phyloP scores from a whole-genome alignment of 257 asterid genomes.

The Fraxinus cuspidata region DNA sequence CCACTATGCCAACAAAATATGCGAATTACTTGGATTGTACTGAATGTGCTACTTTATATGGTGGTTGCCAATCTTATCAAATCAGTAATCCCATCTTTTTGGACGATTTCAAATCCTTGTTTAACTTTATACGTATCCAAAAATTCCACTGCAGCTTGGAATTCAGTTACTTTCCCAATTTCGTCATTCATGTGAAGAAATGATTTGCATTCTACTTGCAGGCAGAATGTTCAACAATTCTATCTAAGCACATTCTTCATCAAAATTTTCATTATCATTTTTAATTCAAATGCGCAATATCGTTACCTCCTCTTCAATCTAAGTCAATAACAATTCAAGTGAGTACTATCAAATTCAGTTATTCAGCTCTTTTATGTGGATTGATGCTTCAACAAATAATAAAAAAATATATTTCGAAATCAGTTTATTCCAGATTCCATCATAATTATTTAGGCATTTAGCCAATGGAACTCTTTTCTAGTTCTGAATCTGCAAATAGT shows the following conservation, averaged over 20 bases:
- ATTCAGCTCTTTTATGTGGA: not conserved
- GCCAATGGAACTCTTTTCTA: not conserved
- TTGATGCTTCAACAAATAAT: not conserved
- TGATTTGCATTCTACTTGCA: not conserved
- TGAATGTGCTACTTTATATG: not conserved
- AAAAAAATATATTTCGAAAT: not conserved
- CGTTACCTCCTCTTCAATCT: not conserved
- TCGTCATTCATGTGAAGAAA: not conserved
- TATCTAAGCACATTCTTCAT: not conserved
- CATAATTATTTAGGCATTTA: not conserved
- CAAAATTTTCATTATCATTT: not conserved
- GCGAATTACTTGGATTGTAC: not conserved
- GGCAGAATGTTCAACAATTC: not conserved
- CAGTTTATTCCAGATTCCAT: not conserved
- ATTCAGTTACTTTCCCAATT: not conserved
- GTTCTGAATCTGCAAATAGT: not conserved
- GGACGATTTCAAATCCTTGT: constrained; percentile 6
- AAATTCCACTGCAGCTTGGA: not conserved
- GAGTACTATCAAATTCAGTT: not conserved
- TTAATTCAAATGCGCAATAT: too few species aligned
- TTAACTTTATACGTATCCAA: not conserved
- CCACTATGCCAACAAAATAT: not conserved
- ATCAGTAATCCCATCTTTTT: not conserved
- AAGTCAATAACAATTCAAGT: not conserved
- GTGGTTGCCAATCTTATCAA: not conserved